Evolutionary conservation across 2,329 filamentous ascomycete genomes (phyloP), one percentile per base, ranked within the genome.

Genomic region (Phoma herbarum): DNA sequence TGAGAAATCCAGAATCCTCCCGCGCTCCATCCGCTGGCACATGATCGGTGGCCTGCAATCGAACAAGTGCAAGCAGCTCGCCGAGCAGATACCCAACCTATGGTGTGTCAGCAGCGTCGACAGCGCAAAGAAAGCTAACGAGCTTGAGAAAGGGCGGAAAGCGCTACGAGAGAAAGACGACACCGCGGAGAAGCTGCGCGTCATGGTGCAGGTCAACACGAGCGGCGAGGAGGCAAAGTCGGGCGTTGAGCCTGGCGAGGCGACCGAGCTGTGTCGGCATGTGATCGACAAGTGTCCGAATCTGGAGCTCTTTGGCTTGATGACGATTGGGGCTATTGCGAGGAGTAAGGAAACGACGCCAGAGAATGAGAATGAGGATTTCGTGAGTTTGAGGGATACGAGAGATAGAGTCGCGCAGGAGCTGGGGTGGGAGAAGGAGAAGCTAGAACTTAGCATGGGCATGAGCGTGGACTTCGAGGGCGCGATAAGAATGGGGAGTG

Each of bases 381-480:
- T 98, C 74, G 76, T 87, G 4, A 75, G 80, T 4, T 77, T 99
- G 72, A 82, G 81, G 49, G 84, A 89, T 70, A 88, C 90, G 74
- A 82, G 91, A 55, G 90, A 96, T 75, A 77, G 86, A 14, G 87
- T 97, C 2, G 85, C 83, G 2, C 72, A 79, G 71, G 89, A 88
- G 65, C 71, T 93, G 50, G 86, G 82, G 0, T 66, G 87, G 39
- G 74, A 81, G 16, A 75, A 82, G 16, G 78, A 81, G n/a, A 83
- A 84, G 60, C 75, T 97, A 69, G 93, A 97, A 81, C 77, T 98
- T 78, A 97, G 93, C 78, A 99, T 99, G 94, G 94, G 94, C 7
- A 99, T 99, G 95, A 97, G 93, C 75, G 88, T 92, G 72, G 95
- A 99, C 77, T 99, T 94, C 76, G 93, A 97, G 81, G 90, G 89